Conservation (phyloP, 768 basidiomycete species). For the Leccinum aurantiacum region DNA sequence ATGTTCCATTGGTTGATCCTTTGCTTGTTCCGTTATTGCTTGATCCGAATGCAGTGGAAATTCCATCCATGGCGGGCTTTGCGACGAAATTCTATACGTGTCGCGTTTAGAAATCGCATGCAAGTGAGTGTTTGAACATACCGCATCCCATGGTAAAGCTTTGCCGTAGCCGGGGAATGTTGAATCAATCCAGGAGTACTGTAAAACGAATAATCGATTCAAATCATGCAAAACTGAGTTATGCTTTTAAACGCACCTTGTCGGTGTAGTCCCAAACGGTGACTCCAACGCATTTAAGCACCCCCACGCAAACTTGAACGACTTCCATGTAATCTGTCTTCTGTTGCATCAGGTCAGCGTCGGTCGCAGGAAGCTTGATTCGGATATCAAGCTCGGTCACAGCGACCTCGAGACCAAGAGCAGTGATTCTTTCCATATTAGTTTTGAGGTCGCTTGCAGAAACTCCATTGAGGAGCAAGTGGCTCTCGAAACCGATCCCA, state of each 20-base stretch:
- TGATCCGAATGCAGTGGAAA: slow-evolving; percentile 6
- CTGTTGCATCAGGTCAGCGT: slow-evolving; percentile 51
- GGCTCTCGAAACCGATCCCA: slow-evolving; percentile 60
- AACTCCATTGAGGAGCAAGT: slow-evolving; percentile 59
- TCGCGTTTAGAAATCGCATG: not conserved
- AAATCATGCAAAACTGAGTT: slow-evolving; percentile 14
- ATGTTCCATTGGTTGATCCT: not conserved
- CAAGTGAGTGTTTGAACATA: not conserved
- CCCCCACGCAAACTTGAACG: slow-evolving; percentile 47
- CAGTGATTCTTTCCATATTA: slow-evolving; percentile 52
- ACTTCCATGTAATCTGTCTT: slow-evolving; percentile 54
- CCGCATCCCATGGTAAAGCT: slow-evolving; percentile 19
- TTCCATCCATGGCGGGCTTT: slow-evolving; percentile 17
- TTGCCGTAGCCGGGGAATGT: slow-evolving; percentile 9
- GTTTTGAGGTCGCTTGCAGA: slow-evolving; percentile 43
- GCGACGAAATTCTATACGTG: slow-evolving; percentile 10
- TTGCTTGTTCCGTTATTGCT: too few species aligned
- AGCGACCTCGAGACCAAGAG: slow-evolving; percentile 64
- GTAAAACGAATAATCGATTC: not conserved
- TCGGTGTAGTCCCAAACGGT: slow-evolving; percentile 45
- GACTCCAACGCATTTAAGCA: slow-evolving; percentile 36
- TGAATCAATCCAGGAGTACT: slow-evolving; percentile 19
- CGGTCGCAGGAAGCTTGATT: slow-evolving; percentile 50
- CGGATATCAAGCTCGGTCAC: slow-evolving; percentile 70
- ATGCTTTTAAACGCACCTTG: slow-evolving; percentile 20